Evolutionary conservation across 2,329 filamentous ascomycete genomes (phyloP).

Genomic region (Fusarium liriodendri): DNA sequence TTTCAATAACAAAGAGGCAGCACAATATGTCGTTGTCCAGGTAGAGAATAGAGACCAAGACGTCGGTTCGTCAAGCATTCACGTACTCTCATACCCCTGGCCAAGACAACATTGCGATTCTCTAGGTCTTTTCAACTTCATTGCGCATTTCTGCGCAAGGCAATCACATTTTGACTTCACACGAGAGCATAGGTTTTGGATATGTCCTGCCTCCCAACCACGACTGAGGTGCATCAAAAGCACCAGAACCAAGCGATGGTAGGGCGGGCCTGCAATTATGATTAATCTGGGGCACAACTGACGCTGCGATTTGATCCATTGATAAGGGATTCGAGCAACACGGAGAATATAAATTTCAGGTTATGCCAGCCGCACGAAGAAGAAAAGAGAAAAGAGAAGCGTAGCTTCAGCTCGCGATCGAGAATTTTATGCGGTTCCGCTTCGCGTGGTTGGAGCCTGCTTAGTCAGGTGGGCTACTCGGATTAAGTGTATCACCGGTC

Average conservation of each 20-base stretch:
- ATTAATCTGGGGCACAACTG: constrained; percentile 82
- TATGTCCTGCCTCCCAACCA: constrained; percentile 59
- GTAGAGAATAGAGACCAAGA: constrained; percentile 39
- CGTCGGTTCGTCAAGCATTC: constrained; percentile 1
- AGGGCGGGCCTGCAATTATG: constrained; percentile 79
- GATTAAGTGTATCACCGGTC: constrained; percentile 17
- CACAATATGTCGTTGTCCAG: constrained; percentile 9
- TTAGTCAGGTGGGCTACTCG: constrained; percentile 36
- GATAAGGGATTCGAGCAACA: constrained; percentile 78
- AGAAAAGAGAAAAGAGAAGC: constrained; percentile 63
- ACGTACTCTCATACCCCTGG: background rate
- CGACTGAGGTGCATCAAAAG: constrained; percentile 45
- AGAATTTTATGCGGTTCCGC: constrained; percentile 46
- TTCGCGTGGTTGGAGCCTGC: constrained; percentile 6
- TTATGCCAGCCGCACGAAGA: constrained; percentile 86
- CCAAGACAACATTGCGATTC: background rate
- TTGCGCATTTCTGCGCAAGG: background rate
- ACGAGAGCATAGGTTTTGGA: constrained; percentile 17
- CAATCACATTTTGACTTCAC: constrained; percentile 3
- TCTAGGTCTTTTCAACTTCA: background rate
- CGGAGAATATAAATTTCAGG: constrained; percentile 74
- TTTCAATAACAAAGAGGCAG: constrained; percentile 31
- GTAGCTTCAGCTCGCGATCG: constrained; percentile 31
- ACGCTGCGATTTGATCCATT: constrained; percentile 73
- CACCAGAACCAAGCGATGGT: constrained; percentile 58